Evolutionary conservation across 305 asterid species (phyloP).

Genomic region (Fraxinus ornus): DNA sequence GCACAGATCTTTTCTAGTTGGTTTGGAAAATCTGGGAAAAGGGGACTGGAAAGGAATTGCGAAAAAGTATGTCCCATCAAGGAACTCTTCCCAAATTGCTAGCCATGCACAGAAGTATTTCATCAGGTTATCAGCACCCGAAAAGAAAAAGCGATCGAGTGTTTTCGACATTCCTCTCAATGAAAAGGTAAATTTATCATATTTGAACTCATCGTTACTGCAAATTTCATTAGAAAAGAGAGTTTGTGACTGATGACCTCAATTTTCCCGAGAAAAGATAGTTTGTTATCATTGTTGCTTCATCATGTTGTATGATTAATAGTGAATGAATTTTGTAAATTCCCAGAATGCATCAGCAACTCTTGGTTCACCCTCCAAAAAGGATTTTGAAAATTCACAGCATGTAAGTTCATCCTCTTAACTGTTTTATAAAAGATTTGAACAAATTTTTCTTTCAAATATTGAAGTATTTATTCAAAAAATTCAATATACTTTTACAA

Average conservation of each 20-base stretch:
- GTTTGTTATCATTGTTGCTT: neutral
- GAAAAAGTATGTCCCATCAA: conserved; percentile 32
- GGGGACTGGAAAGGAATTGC: conserved; percentile 51
- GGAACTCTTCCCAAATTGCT: conserved; percentile 41
- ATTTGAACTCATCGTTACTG: neutral
- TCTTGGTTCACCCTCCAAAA: conserved; percentile 15
- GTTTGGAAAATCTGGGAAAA: conserved; percentile 37
- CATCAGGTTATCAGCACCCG: conserved; percentile 19
- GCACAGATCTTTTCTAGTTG: conserved; percentile 37
- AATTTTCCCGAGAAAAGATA: neutral
- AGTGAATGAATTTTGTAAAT: neutral
- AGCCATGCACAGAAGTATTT: conserved; percentile 52
- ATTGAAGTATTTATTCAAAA: neutral
- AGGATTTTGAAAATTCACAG: conserved; percentile 14
- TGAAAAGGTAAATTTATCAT: neutral
- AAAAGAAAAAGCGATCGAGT: conserved; percentile 30
- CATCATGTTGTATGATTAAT: neutral
- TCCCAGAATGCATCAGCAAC: conserved; percentile 9
- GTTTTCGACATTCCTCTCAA: conserved; percentile 37
- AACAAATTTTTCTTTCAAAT: neutral
- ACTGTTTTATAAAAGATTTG: neutral
- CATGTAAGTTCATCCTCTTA: neutral
- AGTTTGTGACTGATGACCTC: neutral
- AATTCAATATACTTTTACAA: neutral
- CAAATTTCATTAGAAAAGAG: neutral